Evolutionary conservation across 352 stramenopile species (phyloP), one percentile per base, ranked within the genome.

Genomic region (Saprolegnia parasitica): DNA sequence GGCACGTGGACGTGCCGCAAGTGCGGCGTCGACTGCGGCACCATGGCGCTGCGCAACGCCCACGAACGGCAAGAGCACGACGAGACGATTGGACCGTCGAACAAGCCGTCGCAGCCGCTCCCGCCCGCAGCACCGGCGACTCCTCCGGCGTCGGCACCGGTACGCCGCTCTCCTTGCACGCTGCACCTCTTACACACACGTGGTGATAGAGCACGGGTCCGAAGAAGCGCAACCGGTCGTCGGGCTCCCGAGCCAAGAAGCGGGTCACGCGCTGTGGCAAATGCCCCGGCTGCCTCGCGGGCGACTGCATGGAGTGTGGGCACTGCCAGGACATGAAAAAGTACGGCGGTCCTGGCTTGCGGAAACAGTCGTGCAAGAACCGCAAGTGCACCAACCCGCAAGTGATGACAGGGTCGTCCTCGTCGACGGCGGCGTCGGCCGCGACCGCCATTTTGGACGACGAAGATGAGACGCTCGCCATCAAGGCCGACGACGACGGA

Each of bases 241-340:
- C 60, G 32, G 40, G 39, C 4, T 29, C 20, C 6, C 26, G 63
- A 5, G 13, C 13, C 23, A 70, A 85, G 15, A 87, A 93, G 57
- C 75, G 87, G 20, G 86, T 95, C 56, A 87, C 78, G 49, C 78
- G 87, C 26, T 96, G 87, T 50, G 86, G 86, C 16, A 88, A 87
- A 70, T 96, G 87, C 62, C 57, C 77, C 24, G 87, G 87, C 8
- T 96, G 87, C 35, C 73, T 92, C 39, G 73, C 86, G 5, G 83
- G 87, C 16, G 87, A 96, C 45, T 96, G 87, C 72, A 91, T 94
- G 86, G 81, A 81, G 66, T 96, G 87, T 68, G 86, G 83, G 0
- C 86, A 94, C 40, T 96, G 87, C 62, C 83, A 93, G 68, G 87
- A 96, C 63, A 96, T 94, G 87, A 94, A 93, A 64, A 96, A 96